Percentiles rank a stretch among this genome's conserved stretches.
Conservation (phyloP, 2,329 filamentous ascomycete genomes). For the Penicillium sp. region DNA sequence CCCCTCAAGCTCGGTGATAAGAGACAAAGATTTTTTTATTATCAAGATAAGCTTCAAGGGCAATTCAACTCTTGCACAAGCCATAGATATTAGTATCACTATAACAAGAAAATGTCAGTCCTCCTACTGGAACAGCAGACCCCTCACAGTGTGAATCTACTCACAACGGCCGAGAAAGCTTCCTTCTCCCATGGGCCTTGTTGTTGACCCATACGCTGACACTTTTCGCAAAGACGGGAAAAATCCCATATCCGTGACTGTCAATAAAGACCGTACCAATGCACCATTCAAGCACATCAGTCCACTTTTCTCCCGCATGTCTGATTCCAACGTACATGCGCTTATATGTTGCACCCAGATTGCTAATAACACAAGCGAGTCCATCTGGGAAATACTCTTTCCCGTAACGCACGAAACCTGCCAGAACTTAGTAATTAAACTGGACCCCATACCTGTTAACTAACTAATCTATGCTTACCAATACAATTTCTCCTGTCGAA, state of each 20-base stretch:
- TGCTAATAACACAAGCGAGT: constrained; percentile 60
- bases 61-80: background rate
- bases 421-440: background rate
- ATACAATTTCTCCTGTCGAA: constrained; percentile 63
- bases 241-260: constrained; percentile 59
- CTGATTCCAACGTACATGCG: constrained; percentile 63
- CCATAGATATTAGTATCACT: constrained; percentile 18
- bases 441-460: rapidly evolving
- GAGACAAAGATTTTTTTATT: background rate
- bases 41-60: background rate
- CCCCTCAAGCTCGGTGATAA: background rate
- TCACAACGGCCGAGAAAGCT: constrained; percentile 47
- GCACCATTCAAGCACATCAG: constrained; percentile 61
- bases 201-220: constrained; percentile 64
- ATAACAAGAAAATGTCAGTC: background rate
- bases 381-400: constrained; percentile 53
- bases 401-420: constrained; percentile 55
- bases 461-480: constrained; percentile 37
- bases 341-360: constrained; percentile 51
- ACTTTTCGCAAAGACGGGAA: constrained; percentile 56
- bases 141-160: constrained; percentile 5
- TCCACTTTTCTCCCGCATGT: constrained; percentile 64
- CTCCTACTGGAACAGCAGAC: background rate
- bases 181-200: constrained; percentile 54
- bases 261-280: constrained; percentile 60